Evolutionary conservation across 352 stramenopile species (phyloP), one percentile per base, ranked within the genome.

Genomic region (Pythium guiyangense): DNA sequence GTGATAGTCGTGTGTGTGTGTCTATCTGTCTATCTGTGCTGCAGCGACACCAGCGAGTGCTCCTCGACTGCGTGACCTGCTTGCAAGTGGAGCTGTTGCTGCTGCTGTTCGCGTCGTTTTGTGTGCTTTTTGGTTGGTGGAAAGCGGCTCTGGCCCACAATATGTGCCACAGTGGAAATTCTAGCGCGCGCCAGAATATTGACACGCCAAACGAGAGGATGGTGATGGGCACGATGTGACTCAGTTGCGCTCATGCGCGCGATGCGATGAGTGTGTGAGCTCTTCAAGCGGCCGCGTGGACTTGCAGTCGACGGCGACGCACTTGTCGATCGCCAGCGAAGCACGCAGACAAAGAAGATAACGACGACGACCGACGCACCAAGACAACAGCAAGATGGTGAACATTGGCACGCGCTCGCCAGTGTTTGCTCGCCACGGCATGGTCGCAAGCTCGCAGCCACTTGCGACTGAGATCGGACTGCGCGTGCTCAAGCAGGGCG

Each of bases 381-480:
- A 40, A 6, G 0, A 17, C 1, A 4, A 15, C 3, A 44, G 6
- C 29, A 49, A 27, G 4, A 80, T 87, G 74, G 72, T 87, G 27
- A 69, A 59, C 17, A 81, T 87, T 45, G 76, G 77, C 26, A 81
- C 62, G 57, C 84, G 95, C 52, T 97, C 90, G 22, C 84, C 92
- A 0, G 76, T 99, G 31, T 86, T 96, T 62, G 94, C 74, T 29
- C 80, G 77, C 22, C 74, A 97, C 64, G 94, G 82, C 53, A 97
- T 96, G 77, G 94, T 98, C 25, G 77, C 95, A 11, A 95, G 90
- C 47, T 97, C 89, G 55, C 96, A 99, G 77, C 91, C 94, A 35
- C 66, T 98, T 6, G 94, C 96, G n/a, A 90, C 77, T n/a, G 84
- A 96, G 39, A 96, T 97, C 53, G 96, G 96, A 1, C 43, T 97